A percentile compares a stretch with the other conserved stretches of the same genome.
phyloP scores from a whole-genome alignment of 169 alveolate genomes.

The Cryptosporidium bovis region DNA sequence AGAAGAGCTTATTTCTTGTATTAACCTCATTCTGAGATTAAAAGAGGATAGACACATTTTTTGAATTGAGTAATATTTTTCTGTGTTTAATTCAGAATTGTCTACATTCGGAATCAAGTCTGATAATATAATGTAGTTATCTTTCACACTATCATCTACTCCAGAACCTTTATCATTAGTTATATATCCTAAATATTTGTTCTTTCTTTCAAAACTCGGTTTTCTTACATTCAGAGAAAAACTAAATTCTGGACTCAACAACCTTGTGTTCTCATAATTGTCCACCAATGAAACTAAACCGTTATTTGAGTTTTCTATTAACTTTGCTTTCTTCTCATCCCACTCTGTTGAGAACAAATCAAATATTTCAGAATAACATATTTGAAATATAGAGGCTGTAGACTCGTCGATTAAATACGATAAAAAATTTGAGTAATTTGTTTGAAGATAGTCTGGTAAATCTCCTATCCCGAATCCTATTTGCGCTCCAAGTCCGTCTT shows the following conservation, averaged over 20 bases:
- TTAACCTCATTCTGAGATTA: constrained; percentile 29
- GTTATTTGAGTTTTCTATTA: constrained; percentile 18
- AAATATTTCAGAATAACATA: constrained; percentile 53
- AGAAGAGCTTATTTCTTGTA: constrained; percentile 42
- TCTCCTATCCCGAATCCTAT: constrained; percentile 8
- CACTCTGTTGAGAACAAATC: constrained; percentile 54
- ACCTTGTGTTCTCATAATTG: too few relatives aligned
- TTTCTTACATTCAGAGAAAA: not conserved
- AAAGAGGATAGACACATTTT: constrained; percentile 47
- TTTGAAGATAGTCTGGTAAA: constrained; percentile 47
- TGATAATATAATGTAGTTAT: constrained; percentile 21
- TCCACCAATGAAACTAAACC: not conserved
- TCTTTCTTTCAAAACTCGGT: too few relatives aligned
- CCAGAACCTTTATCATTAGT: not conserved
- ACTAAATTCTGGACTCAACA: not conserved
- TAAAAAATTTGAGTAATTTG: constrained; percentile 50
- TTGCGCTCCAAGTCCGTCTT: not conserved
- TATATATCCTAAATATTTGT: not conserved
- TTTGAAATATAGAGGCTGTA: constrained; percentile 35
- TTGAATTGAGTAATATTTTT: constrained; percentile 38
- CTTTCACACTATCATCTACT: constrained; percentile 19
- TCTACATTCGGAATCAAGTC: constrained; percentile 37
- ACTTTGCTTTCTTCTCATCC: constrained; percentile 39
- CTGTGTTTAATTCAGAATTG: constrained; percentile 28
- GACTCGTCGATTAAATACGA: constrained; percentile 63